Evolutionary conservation across 2,329 filamentous ascomycete species (phyloP).

Genomic region (Furcasterigmium furcatum): DNA sequence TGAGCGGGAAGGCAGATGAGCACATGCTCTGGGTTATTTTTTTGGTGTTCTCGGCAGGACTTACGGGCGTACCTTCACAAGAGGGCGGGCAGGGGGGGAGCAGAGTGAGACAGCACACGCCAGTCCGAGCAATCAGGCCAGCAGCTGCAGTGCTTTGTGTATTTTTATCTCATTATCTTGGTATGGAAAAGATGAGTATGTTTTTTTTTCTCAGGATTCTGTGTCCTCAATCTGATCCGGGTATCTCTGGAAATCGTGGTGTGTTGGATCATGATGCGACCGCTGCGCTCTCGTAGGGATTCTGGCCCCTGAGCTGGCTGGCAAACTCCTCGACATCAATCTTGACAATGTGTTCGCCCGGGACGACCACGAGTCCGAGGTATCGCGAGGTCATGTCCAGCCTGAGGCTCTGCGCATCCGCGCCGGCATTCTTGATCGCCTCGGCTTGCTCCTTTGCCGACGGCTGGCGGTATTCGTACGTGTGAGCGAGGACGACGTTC

Average conservation of each 20-base stretch:
- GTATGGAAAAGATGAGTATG: not conserved
- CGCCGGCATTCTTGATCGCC: slow-evolving; percentile 23
- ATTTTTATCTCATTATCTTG: slow-evolving; percentile 2
- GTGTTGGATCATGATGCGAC: not conserved
- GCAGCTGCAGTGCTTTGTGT: slow-evolving; percentile 2
- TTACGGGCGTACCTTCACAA: not conserved
- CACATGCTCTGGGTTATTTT: not conserved
- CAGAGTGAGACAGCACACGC: too few relatives aligned
- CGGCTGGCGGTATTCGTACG: slow-evolving; percentile 86
- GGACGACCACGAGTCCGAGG: slow-evolving; percentile 85
- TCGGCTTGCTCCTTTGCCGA: slow-evolving; percentile 43
- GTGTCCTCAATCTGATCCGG: not conserved
- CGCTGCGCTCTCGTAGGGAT: slow-evolving; percentile 6
- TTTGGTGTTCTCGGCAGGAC: not conserved
- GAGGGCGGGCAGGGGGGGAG: too few relatives aligned
- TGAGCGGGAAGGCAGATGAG: not conserved
- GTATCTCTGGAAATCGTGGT: not conserved
- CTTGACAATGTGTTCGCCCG: slow-evolving; percentile 78
- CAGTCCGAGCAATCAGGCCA: too few relatives aligned
- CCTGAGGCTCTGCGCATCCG: slow-evolving; percentile 42
- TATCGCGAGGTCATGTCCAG: slow-evolving; percentile 81
- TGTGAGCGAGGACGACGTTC: slow-evolving; percentile 82
- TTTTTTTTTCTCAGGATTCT: not conserved
- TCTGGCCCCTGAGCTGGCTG: slow-evolving; percentile 40
- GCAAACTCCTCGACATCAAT: slow-evolving; percentile 82